Base-by-base conservation (phyloP, 176 grass and related monocot genomes). In the Triticum urartu region DNA sequence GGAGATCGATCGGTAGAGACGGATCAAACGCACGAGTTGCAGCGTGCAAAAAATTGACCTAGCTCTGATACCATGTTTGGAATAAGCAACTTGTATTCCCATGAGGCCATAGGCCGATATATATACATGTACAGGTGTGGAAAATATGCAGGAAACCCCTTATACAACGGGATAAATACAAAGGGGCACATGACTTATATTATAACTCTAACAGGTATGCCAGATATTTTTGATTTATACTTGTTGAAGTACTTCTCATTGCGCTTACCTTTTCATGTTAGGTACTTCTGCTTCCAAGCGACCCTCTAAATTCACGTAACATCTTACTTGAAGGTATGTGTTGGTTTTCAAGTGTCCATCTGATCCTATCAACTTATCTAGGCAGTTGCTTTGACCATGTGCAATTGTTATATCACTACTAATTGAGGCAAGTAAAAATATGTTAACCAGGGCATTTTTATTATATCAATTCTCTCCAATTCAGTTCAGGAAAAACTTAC, bases 261-360 rank as follows among this genome's bases (percentile, higher is more conserved):
- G 45, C 34, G 33, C 66, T 83, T 89, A 17, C 59, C 25, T 64
- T 75, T 56, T 88, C 21, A 86, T 82, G 26, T 75, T 68, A 98
- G 96, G 39, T 98, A 64, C 78, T 95, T 84, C 75, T 98, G 81
- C 74, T 95, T 95, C 96, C 96, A 17, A 94, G 80, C 13, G 91
- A 98, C 82, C 96, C 93, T 91, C 84, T 98, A 69, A 92, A 98
- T 95, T 52, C 73, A 77, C 96, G 96, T 74, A 98, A 98, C 87
- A 95, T 98, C 89, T 89, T 98, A 84, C 96, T 95, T 84, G 96
- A 95, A 98, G 96, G 96, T 95, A 91, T 79, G 42, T 75, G 26
- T 61, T 32, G 75, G 66, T 87, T 48, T 83, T 80, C 60, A 89
- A 69, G 40, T 81, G 9, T 47, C 24, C 67, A 66, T 68, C 56